Evolutionary conservation across 176 grass and related monocot species (phyloP).

Genomic region (Oryza coarctata): DNA sequence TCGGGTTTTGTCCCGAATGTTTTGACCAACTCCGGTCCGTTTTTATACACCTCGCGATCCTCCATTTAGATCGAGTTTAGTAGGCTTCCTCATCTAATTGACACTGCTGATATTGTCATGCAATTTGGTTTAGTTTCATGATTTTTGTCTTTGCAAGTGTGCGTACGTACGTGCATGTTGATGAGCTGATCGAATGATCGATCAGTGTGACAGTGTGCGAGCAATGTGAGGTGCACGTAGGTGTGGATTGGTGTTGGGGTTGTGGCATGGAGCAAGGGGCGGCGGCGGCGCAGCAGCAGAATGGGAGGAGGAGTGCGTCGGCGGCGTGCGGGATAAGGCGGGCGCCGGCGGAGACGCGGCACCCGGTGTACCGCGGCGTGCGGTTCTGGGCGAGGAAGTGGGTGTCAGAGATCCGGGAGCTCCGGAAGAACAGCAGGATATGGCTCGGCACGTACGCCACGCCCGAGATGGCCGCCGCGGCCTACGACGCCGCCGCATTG

Average conservation of each 20-base stretch:
- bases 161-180: background rate
- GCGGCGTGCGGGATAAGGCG: background rate
- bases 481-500: conserved; percentile 62
- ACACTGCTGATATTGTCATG: no score
- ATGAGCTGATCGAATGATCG: background rate
- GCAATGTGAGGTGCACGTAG: background rate
- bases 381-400: conserved; percentile 61
- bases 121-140: background rate
- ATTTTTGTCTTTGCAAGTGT: background rate
- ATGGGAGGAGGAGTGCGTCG: background rate
- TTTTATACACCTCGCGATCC: conserved; percentile 41
- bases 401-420: conserved; percentile 96
- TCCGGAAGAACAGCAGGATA: conserved; percentile 64
- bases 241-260: background rate
- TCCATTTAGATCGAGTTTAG: conserved; percentile 6
- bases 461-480: conserved; percentile 67
- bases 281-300: background rate
- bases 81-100: no score
- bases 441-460: conserved; percentile 72
- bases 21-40: conserved; percentile 48
- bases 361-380: conserved; percentile 81
- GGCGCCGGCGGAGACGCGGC: conserved; percentile 61
- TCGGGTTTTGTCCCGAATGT: conserved; percentile 6
- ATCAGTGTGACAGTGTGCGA: background rate
- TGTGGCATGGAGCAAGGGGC: conserved; percentile 1